Evolutionary conservation across 176 grass and related monocot genomes (phyloP).

Genomic region (Musa troglodytarum): DNA sequence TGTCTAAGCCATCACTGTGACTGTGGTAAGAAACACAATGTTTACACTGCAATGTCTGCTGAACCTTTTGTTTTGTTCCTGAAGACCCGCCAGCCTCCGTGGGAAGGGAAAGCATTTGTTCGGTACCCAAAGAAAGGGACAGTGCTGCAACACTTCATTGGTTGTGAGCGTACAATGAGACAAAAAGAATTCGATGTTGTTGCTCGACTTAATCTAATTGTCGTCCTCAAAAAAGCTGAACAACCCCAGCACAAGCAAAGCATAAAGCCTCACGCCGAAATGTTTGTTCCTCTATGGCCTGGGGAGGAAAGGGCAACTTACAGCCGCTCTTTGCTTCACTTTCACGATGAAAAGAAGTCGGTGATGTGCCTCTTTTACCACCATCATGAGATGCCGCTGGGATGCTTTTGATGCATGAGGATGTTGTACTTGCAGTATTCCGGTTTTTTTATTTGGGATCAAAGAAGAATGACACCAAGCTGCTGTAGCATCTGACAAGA

Average conservation of each 20-base stretch:
- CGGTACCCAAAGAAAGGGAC: too few species aligned
- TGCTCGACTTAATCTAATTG: neutral
- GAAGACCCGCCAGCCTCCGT: too few species aligned
- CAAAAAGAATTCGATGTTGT: neutral
- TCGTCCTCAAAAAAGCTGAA: neutral
- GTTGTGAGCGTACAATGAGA: neutral
- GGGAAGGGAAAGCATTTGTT: too few species aligned
- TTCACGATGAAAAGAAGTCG: neutral
- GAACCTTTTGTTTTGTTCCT: too few species aligned
- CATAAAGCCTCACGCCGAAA: neutral
- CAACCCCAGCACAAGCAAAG: neutral
- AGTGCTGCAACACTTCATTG: neutral
- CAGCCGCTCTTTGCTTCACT: neutral
- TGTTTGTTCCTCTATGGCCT: neutral
- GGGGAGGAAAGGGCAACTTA: neutral
- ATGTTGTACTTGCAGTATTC: neutral
- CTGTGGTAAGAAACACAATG: too few species aligned
- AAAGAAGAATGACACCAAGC: neutral
- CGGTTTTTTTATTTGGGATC: neutral
- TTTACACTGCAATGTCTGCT: too few species aligned
- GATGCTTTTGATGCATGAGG: neutral
- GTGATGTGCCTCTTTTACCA: neutral
- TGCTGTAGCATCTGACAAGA: neutral
- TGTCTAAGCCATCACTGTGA: too few species aligned
- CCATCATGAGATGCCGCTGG: neutral